phyloP scores from a whole-genome alignment of 2,329 filamentous ascomycete genomes.

The Fusarium decemcellulare region DNA sequence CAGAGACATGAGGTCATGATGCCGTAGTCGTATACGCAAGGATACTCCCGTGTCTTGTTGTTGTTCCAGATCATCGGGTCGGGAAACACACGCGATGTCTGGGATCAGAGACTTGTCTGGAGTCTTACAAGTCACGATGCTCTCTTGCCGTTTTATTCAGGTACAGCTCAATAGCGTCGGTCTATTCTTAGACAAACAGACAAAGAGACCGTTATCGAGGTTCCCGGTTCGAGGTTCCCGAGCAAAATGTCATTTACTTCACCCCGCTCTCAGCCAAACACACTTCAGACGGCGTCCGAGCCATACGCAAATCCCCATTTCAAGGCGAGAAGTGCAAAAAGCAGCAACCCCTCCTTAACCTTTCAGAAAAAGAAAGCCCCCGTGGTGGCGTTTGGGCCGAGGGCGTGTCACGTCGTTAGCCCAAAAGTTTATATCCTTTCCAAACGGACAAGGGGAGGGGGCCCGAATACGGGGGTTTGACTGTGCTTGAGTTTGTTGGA shows the following conservation, averaged over 20 bases:
- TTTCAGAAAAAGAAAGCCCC: too few species aligned
- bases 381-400: background rate
- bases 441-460: background rate
- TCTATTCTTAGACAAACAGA: background rate
- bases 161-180: background rate
- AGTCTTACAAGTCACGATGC: background rate
- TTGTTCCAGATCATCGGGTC: background rate
- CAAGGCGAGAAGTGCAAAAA: too few species aligned
- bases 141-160: background rate
- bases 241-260: background rate
- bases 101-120: background rate
- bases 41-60: background rate
- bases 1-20: background rate
- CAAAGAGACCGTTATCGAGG: background rate
- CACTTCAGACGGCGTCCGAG: background rate
- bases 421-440: slow-evolving; percentile 32
- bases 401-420: slow-evolving; percentile 29
- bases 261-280: background rate
- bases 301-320: background rate
- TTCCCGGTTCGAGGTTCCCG: background rate
- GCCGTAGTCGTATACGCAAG: background rate
- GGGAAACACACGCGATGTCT: background rate
- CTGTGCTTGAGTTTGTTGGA: background rate
- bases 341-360: too few species aligned
- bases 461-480: background rate